Base-by-base conservation (phyloP, 306 rosid genomes). In the Astragalus glycyphyllos region DNA sequence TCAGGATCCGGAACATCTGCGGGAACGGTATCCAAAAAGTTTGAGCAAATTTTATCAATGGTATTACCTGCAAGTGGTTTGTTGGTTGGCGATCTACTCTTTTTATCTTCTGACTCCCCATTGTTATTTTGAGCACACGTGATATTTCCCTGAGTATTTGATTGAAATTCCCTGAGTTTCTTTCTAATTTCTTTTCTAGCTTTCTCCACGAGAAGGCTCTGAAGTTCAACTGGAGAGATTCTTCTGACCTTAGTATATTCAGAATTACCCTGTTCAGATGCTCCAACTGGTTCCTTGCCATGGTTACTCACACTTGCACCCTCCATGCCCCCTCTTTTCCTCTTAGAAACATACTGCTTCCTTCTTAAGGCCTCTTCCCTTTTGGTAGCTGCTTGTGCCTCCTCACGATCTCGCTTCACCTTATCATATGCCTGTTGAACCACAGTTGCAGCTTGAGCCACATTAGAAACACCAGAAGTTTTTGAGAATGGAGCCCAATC, bases 361-460 rank as follows among this genome's bases (percentile, higher is more conserved):
- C 72, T 73, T 74, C 15, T 68, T 48, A 79, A 68, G 44, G 83
- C 79, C 34, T 79, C 83, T 73, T 79, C 83, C 83, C 76, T 91
- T 77, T 83, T 89, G 38, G 59, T 64, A 63, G 95, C 91, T n/a
- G 90, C 96, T 75, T 91, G 96, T 44, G 96, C 91, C 60, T 84
- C 95, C 85, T 86, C 97, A 0, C 99, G 97, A 40, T 87, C 92
- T 79, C 95, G 89, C 82, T 83, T 94, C 74, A 92, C 97, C 84
- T 89, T 90, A 81, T 89, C 90, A 63, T 91, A 91, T 12, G 97
- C 96, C 77, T 87, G 97, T 71, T 89, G 95, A 77, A 94, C 99
- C 75, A 89, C 84, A 55, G 26, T 89, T 65, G 97, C 96, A 65
- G 99, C 99, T 77, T 88, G 97, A 82, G 94, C 85, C 31, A 84